Base-by-base conservation (phyloP, 148 eudicot genomes). In the Selenicereus undatus region DNA sequence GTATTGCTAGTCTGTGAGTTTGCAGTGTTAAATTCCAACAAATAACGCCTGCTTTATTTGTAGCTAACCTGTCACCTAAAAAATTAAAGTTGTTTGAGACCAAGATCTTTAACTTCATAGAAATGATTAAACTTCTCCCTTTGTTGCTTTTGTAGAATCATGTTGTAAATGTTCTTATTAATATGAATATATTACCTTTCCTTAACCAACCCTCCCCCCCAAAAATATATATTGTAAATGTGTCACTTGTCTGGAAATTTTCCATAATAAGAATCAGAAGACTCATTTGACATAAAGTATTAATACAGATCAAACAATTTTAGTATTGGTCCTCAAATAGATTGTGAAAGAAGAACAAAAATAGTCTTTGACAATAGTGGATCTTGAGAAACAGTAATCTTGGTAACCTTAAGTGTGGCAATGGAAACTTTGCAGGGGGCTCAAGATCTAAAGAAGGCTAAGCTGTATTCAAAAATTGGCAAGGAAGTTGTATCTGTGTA, bases 401-500 rank as follows among this genome's bases (percentile, higher is more conserved):
- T n/a, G 17, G 36, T 64, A 43, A 77, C 69, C 30, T 87, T 13
- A 77, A 27, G 11, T 70, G 51, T 56, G 80, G 14, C 78, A 58
- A 39, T 81, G 51, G 45, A 52, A 68, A 24, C 71, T 69, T 81
- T 89, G 82, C 97, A 96, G 99, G 93, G 90, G n/a, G 91, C 89
- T 75, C 91, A 96, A 78, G 87, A 93, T 83, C 90, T 87, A 58
- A 96, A 92, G 93, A 93, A 92, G 87, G 82, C 84, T 45, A 96
- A 96, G 90, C 82, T 93, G 64, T 92, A 88, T 80, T 75, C 97
- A 52, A 92, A 78, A 87, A 84, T 93, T n/a, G 98, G 99, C 82
- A 96, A 96, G 88, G 93, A 96, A 90, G 97, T 92, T 73, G 88
- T 96, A 82, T 96, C 98, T 74, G 99, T 94, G 98, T 93, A 90